phyloP scores from a whole-genome alignment of 345 rosid species.

The Clarkia xantiana region DNA sequence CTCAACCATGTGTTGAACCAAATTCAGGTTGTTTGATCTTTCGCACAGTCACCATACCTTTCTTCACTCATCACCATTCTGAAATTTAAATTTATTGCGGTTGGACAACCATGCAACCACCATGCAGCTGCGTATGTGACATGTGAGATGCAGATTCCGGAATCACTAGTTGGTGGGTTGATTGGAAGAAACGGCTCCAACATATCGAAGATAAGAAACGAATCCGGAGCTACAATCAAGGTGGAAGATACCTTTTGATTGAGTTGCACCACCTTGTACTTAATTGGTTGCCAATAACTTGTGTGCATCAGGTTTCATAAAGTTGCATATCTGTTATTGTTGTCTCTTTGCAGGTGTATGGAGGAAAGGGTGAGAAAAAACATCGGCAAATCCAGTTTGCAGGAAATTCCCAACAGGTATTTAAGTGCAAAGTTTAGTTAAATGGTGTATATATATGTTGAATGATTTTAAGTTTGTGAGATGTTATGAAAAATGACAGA shows the following conservation, averaged over 20 bases:
- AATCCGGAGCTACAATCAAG: constrained; percentile 56
- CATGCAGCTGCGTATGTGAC: constrained; percentile 64
- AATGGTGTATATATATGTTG: no score
- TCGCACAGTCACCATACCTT: constrained; percentile 1
- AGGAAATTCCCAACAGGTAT: constrained; percentile 51
- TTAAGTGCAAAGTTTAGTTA: neutral
- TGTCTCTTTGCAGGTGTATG: constrained; percentile 30
- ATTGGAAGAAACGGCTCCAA: constrained; percentile 53
- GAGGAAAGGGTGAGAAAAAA: constrained; percentile 49
- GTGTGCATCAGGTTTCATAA: no score
- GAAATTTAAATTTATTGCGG: constrained; percentile 31
- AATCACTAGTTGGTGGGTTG: constrained; percentile 46
- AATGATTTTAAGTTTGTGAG: neutral
- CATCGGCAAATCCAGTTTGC: constrained; percentile 50
- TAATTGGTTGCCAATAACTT: neutral
- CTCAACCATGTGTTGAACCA: constrained; percentile 29
- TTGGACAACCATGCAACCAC: constrained; percentile 47
- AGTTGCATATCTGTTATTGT: no score
- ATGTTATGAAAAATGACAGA: constrained; percentile 16
- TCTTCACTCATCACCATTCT: constrained; percentile 15
- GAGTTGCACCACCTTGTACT: neutral
- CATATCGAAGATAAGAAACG: constrained; percentile 52
- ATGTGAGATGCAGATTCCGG: constrained; percentile 49
- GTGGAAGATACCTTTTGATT: constrained; percentile 5
- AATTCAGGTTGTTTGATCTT: constrained; percentile 34